A percentile compares a stretch with the other conserved stretches of the same genome.
phyloP scores from a whole-genome alignment of 768 basidiomycete genomes.

The Leccinum aurantiacum region DNA sequence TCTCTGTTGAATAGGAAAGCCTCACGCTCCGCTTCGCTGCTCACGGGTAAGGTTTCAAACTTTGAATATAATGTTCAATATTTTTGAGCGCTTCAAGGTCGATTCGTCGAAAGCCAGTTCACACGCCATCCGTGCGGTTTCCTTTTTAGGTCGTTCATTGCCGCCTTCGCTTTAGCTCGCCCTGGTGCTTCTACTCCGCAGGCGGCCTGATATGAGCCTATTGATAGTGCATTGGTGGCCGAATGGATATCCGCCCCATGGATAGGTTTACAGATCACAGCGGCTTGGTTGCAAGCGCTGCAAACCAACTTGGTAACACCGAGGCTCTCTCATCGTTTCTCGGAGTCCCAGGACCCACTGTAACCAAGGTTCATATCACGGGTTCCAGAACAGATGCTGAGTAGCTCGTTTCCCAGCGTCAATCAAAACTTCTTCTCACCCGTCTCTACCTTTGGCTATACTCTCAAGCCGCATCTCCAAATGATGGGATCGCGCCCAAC shows the following conservation, averaged over 20 bases:
- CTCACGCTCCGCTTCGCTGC: not conserved
- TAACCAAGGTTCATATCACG: not conserved
- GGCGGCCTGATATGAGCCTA: not conserved
- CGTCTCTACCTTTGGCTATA: slow-evolving; percentile 2
- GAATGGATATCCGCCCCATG: not conserved
- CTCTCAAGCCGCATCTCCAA: not conserved
- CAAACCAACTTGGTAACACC: not conserved
- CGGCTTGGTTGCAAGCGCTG: not conserved
- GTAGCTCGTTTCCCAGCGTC: slow-evolving; percentile 1
- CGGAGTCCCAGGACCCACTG: not conserved
- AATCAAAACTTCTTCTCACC: slow-evolving; percentile 4
- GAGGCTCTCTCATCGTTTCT: not conserved
- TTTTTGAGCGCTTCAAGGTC: not conserved
- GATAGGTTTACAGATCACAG: not conserved
- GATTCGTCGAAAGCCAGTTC: not conserved
- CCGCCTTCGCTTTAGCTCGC: not conserved
- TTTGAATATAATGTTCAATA: not conserved
- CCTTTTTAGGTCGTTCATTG: slow-evolving; percentile 1
- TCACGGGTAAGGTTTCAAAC: not conserved
- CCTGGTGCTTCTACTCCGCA: not conserved
- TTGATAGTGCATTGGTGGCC: not conserved
- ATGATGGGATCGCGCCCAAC: slow-evolving; percentile 18
- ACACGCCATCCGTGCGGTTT: not conserved
- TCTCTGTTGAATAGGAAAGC: not conserved
- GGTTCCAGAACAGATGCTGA: not conserved